Conservation (phyloP, 2,329 filamentous ascomycete species). For the Coniella lustricola region DNA sequence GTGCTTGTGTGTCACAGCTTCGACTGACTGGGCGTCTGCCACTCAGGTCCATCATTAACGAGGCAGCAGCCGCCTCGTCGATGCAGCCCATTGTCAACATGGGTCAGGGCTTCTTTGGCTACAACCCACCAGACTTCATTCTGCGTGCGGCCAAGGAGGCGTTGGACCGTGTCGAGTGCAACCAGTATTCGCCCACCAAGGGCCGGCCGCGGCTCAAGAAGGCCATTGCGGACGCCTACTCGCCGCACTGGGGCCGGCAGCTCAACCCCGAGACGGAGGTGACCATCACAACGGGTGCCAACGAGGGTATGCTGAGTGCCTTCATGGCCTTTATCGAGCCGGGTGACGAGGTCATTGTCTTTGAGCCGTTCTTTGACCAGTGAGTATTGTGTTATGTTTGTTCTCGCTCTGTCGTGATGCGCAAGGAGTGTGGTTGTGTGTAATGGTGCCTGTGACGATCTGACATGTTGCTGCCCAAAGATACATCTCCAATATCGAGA, state of each 20-base stretch:
- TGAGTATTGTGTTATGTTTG: constrained; percentile 31
- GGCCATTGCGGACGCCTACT: constrained; percentile 88
- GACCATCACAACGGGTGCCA: constrained; percentile 86
- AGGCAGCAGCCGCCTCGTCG: constrained; percentile 42
- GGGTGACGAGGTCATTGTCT: constrained; percentile 94
- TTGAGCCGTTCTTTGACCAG: constrained; percentile 99
- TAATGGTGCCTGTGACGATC: too few relatives aligned
- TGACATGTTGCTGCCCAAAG: constrained; percentile 9
- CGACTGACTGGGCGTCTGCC: not conserved
- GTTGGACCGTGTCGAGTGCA: constrained; percentile 87
- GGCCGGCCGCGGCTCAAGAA: constrained; percentile 86
- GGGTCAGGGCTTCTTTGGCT: constrained; percentile 70
- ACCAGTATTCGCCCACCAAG: constrained; percentile 96
- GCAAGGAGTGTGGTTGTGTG: too few relatives aligned
- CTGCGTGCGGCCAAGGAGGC: constrained; percentile 86
- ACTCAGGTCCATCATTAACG: constrained; percentile 44
- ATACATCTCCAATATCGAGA: constrained; percentile 97
- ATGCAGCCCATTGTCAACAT: constrained; percentile 47
- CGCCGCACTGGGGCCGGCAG: constrained; percentile 74
- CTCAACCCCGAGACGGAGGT: constrained; percentile 88
- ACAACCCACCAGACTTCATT: constrained; percentile 89
- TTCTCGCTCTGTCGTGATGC: too few relatives aligned
- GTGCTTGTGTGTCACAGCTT: not conserved
- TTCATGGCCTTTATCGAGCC: constrained; percentile 97
- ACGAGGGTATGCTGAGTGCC: constrained; percentile 89